Percentiles rank a stretch among this genome's conserved stretches.
These are phyloP conservation scores for Cladorrhinum sp. DNA, from an alignment of 2,329 filamentous ascomycete genomes.

Conservation along the genomic window DNA sequence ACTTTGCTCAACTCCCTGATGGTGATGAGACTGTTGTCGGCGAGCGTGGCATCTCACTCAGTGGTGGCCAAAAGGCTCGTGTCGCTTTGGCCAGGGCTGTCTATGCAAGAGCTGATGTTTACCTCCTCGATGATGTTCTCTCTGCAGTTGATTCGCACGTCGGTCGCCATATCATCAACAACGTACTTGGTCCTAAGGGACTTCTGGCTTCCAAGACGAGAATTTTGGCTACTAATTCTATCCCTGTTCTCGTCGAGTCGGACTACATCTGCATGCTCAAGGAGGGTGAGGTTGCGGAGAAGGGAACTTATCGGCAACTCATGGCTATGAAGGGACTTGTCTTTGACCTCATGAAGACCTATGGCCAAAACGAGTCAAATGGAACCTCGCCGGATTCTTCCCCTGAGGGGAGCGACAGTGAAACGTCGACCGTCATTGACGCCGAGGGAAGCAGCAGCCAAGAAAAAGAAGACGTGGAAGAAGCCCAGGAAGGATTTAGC, in stretches of 20 bases:
- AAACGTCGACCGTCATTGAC: constrained; percentile 57
- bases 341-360: constrained; percentile 75
- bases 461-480: constrained; percentile 67
- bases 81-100: constrained; percentile 90
- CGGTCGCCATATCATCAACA: constrained; percentile 89
- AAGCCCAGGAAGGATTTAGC: constrained; percentile 73
- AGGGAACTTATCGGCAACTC: constrained; percentile 85
- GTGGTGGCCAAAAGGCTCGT: constrained; percentile 92
- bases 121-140: constrained; percentile 88
- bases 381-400: constrained; percentile 34
- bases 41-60: constrained; percentile 92
- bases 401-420: constrained; percentile 46
- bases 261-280: constrained; percentile 84
- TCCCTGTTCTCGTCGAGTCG: constrained; percentile 82
- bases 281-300: constrained; percentile 79
- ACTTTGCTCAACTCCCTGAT: constrained; percentile 89
- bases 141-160: constrained; percentile 99
- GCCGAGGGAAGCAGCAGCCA: constrained; percentile 42
- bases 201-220: constrained; percentile 82
- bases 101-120: constrained; percentile 94
- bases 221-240: constrained; percentile 91
- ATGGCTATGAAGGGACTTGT: constrained; percentile 93
- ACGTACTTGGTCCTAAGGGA: constrained; percentile 82
- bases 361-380: constrained; percentile 55
- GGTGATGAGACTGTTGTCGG: constrained; percentile 96